Base-by-base conservation (phyloP, 345 rosid species). In the Sapria himalayana region DNA sequence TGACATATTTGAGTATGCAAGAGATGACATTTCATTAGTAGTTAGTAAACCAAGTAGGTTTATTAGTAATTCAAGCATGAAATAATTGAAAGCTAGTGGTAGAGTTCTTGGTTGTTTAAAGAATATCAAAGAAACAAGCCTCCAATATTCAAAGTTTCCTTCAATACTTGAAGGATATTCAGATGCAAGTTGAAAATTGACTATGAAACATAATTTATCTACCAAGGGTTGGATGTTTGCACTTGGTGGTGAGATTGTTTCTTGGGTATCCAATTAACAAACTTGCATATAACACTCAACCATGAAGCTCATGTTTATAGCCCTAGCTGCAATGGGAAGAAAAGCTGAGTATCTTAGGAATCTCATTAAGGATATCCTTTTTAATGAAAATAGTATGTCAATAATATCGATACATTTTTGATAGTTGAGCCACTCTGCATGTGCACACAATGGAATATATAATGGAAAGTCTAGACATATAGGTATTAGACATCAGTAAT, bases 391-490 rank as follows among this genome's bases (percentile, higher is more conserved):
- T 3, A n/a, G 1, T 12, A 4, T 23, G 2, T 4, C 1, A 1
- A 0, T 20, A 13, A 17, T 43, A 0, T 27, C 22, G 4, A 8
- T 43, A 13, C 6, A 2, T 14, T 2, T n/a, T 20, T 14, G 19
- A 43, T 25, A 24, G 21, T 3, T 21, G 16, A 24, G 20, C 20
- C 4, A 15, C 35, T 15, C 3, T 43, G 4, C 20, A 24, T 4
- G 5, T 24, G 3, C 47, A 7, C 16, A 43, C 7, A 4, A 25
- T 19, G 17, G 29, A 1, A 16, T 43, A 6, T 43, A 43, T 16
- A 43, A 25, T 43, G 34, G 35, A 7, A 14, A 41, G 17, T 21
- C 29, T 7, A 42, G 37, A 43, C 37, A 43, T 7, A 43, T 27
- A 8, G 7, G 21, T 15, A 6, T 29, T 5, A 16, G 2, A 25